Base-by-base conservation (phyloP, 768 basidiomycete species). In the Russula dissimulans region DNA sequence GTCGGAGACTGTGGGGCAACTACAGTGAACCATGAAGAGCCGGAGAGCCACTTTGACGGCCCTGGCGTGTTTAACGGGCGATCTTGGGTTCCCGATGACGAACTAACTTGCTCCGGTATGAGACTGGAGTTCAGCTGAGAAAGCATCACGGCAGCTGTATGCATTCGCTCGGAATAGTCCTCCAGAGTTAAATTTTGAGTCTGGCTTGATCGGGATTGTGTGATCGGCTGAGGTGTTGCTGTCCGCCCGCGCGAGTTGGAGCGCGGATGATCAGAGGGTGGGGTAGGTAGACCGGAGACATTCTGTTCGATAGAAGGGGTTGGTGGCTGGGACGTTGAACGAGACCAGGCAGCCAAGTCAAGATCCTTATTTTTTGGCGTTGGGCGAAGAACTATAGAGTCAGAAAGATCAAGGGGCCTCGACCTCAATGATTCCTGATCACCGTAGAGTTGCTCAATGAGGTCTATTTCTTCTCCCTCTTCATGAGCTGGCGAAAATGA, bases 111-210 rank as follows among this genome's bases (percentile, higher is more conserved):
- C 66, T 88, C 86, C 63, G 82, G 80, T 34, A 81, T 75, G 53
- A 88, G 77, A 67, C 80, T 91, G 1, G 92, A 86, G 67, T 94
- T 97, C 50, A 99, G 80, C 72, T 99, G 97, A 1, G 97, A 86
- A 32, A 99, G 85, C 97, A 99, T 97, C 63, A 98, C 87, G 10
- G 97, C 97, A 10, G 97, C 97, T 10, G 94, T 97, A 8, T 92
- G 85, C 97, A 99, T 99, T 53, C 97, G 84, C 66, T 97, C 93
- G 0, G 95, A 95, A 74, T 99, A 99, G 66, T 99, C 95, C 67
- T 99, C 95, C 26, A 99, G 76, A 0, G 94, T 92, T 14, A 98
- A 75, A 47, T 38, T 65, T 63, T 57, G 63, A 36, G 62, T 54
- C 41, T 56, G 43, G 59, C 63, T n/a, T 44, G 43, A 11, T 60